Base-by-base conservation (phyloP, 495 filamentous ascomycete genomes). In the Saxispiralis lemnorum region DNA sequence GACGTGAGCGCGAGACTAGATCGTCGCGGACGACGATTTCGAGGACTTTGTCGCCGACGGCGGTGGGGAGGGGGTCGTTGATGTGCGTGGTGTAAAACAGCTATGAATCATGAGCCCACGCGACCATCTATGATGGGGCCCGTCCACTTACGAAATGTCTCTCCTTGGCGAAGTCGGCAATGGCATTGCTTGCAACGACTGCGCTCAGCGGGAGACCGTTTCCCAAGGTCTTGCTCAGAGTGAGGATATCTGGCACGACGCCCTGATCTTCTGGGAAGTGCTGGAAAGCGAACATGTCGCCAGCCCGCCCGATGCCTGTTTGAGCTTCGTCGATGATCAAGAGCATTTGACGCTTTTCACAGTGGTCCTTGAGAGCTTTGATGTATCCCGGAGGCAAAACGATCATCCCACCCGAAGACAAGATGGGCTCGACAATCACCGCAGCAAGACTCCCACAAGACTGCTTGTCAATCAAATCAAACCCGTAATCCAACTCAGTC, bases 321-420 rank as follows among this genome's bases (percentile, higher is more conserved):
- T 75, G 71, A 11, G 69, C 68, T 41, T 75, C 70, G 47, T 73
- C 69, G 15, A 71, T 57, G 28, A 73, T 71, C 1, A 75, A 44
- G 1, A 73, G 61, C 67, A 72, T 73, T 2, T 58, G 64, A 2
- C 70, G 55, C 14, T 58, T 59, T 36, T 64, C 57, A 51, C 70
- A 73, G 31, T 73, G 62, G n/a, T 35, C 45, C 28, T 57, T 62
- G 38, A 72, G 38, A 49, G 62, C 61, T 21, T 53, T 49, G 0
- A 75, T 55, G 44, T 72, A 75, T 0, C 69, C 71, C 0, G 47
- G 16, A 31, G 69, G 61, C 0, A 66, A 61, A 0, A 65, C 66
- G 12, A 65, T 58, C 39, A 73, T 67, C 3, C 70, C 70, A 0
- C 62, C 72, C 1, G 66, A 62, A 0, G 63, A 67, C 6, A 68